Base-by-base conservation (phyloP, 352 stramenopile species). In the Globisporangium paroecandrum region DNA sequence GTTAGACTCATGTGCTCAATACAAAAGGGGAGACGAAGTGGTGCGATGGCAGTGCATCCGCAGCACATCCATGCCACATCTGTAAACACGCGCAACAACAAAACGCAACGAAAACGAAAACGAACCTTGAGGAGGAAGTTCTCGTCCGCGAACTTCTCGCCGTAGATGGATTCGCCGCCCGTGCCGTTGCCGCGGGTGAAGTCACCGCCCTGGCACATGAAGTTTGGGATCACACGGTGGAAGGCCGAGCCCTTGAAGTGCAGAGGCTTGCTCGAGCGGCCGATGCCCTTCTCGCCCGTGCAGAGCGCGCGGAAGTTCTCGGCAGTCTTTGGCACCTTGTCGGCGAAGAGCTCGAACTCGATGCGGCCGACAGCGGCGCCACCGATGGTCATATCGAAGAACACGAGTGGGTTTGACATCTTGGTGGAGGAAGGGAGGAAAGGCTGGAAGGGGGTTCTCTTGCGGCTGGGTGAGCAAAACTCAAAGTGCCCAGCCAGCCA, bases 351-450 rank as follows among this genome's bases (percentile, higher is more conserved):
- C 78, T 93, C 85, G 56, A 94, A 87, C 63, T 70, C 75, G 65
- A 99, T 97, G 66, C 97, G 83, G 68, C 97, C 98, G 13, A 82
- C 84, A 58, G 93, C 76, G 61, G 83, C 80, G 53, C 93, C 96
- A 66, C 90, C 96, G 70, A 99, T 92, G 77, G 94, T 91, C 81
- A 99, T 98, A 75, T 99, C 97, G 72, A 99, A 99, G 77, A 98
- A 99, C 38, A 99, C 97, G 51, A 83, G 76, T 47, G 93, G 94
- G 86, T 98, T 97, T 62, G 86, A 61, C 87, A 95, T 95, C 69
- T 74, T 83, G 58, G 43, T 67, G 64, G 43, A 47, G 34, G 65
- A 55, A 69, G 51, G 27, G n/a, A 25, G 27, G 22, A n/a, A 25
- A 34, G 20, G 13, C n/a, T 22, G 34, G n/a, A 34, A 20, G 65